Evolutionary conservation across 805 yeast species (phyloP), one percentile per base, ranked within the genome.

Genomic region (Isabelozyma gotoi): DNA sequence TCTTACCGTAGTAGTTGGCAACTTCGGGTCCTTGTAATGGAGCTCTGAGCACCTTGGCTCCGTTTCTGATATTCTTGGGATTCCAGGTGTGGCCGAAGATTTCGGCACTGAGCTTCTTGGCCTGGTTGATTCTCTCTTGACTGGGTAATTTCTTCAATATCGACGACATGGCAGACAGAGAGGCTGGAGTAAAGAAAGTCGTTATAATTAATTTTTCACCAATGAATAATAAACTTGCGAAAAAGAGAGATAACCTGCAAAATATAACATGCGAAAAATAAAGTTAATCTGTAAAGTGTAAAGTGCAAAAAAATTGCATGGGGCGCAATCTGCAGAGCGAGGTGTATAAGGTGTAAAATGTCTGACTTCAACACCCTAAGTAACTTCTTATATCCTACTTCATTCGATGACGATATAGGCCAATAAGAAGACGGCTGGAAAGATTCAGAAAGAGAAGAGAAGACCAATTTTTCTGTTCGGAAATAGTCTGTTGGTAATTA

Each of bases 11-110:
- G 62, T 87, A 88, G 40, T 74, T 67, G 18, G 81, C 78, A 29
- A 86, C 61, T n/a, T 81, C 68, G 16, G 86, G 86, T 17, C 96
- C 96, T 58, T 76, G 80, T 49, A 88, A 72, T 38, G 87, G 84
- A 40, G 78, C 76, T 21, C 83, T 71, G 49, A 88, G 71, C 33
- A 85, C 75, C 61, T 85, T 84, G 38, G 87, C 68, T 35, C 96
- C 96, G 12, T 87, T 85, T 62, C 95, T 80, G 36, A 64, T 64
- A 34, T 72, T 68, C 7, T 70, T 63, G 19, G 95, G 94, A 58
- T 86, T 87, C 67, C 78, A 87, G 19, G 80, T 76, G 32, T 82
- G 81, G 47, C 84, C 83, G 57, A 88, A 88, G 31, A 88, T 76
- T 47, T 76, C 72, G 24, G 88, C 81, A 45, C 84, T 79, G 19